phyloP scores from a whole-genome alignment of 371 early-diverging fungal genomes.

The Parasitella parasitica region DNA sequence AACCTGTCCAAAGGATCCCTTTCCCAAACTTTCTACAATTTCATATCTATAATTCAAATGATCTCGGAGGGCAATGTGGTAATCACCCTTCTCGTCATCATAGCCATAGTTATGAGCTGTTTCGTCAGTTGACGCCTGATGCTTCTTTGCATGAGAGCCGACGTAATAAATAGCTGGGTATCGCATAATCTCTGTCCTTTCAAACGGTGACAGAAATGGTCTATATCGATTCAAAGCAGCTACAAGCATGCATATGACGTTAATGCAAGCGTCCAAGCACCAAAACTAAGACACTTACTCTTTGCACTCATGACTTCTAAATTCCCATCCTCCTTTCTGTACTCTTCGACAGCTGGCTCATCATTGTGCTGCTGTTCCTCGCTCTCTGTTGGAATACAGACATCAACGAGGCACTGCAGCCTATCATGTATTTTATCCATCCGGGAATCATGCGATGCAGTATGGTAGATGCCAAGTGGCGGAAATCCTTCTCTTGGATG shows the following conservation, averaged over 20 bases:
- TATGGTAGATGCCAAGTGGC: not conserved
- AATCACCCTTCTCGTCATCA: conserved; percentile 81
- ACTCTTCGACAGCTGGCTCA: not conserved
- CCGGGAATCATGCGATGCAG: not conserved
- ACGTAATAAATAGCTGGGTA: conserved; percentile 82
- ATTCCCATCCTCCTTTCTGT: conserved; percentile 12
- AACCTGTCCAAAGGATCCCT: conserved; percentile 90
- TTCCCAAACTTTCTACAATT: conserved; percentile 72
- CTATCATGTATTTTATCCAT: conserved; percentile 25
- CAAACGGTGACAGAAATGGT: conserved; percentile 67
- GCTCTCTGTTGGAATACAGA: not conserved
- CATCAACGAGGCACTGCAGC: conserved; percentile 21
- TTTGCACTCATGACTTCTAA: conserved; percentile 9
- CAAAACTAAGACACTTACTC: conserved; percentile 3
- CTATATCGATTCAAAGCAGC: conserved; percentile 52
- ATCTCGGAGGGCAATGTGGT: conserved; percentile 65
- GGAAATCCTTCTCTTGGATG: not conserved
- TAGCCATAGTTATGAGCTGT: conserved; percentile 63
- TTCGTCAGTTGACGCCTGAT: conserved; percentile 45
- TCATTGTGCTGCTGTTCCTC: not conserved
- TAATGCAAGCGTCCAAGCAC: not conserved
- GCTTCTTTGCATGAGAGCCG: conserved; percentile 70
- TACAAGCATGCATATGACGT: not conserved
- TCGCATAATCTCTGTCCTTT: conserved; percentile 76
- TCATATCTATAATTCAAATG: conserved; percentile 81